Base-by-base conservation (phyloP, 768 basidiomycete genomes). In the Podaxis rugospora region DNA sequence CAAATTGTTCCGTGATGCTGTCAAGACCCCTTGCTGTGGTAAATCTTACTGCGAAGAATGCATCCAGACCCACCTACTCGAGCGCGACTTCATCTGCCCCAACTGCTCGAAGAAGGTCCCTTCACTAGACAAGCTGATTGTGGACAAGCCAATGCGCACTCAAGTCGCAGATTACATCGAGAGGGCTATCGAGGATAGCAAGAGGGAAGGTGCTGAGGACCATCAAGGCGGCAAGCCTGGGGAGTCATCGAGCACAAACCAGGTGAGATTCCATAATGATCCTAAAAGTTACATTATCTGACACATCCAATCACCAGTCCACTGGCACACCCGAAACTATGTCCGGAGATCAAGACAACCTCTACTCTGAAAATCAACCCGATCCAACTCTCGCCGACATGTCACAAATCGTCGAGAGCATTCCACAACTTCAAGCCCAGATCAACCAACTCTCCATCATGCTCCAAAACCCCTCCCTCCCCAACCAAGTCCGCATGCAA, bases 21-120 rank as follows among this genome's bases (percentile, higher is more conserved):
- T 96, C 70, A 90, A 92, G 75, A 95, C 93, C 2, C 96, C 97
- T 1, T 98, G 96, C 75, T 98, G 96, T 78, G 85, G 84, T 66
- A 92, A 88, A 44, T 69, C 83, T 11, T 99, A 92, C 75, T 98
- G 96, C 80, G 95, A 98, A 75, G 96, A 98, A 73, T 98, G 96
- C 76, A 92, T 99, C 64, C 92, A 95, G 72, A 94, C 92, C 46
- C 83, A 95, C 74, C 80, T 99, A 54, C 83, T 96, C 64, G 96
- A 98, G 72, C 87, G 92, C 74, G 95, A 97, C 77, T 98, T 98
- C 73, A 77, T 89, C 60, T 98, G 96, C 75, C 95, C 93, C 6
- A 86, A 87, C 66, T 98, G 97, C 73, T 82, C 85, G 64, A 88
- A 89, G 74, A 94, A 90, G 76, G 85, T 98, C 62, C 82, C 88